phyloP scores from a whole-genome alignment of 257 asterid species.

The Forsythia viridissima region DNA sequence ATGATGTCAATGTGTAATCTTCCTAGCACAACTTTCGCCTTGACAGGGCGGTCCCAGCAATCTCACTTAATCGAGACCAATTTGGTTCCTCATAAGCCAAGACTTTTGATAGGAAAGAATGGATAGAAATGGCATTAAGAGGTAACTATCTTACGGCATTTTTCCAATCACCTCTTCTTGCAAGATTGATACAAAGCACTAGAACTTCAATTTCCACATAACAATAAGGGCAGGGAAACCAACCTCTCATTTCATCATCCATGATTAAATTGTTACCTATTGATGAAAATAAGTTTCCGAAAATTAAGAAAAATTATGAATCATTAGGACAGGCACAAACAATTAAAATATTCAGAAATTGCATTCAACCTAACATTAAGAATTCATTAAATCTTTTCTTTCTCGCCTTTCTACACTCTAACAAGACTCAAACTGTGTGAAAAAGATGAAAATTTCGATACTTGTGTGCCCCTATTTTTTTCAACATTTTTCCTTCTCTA shows the following conservation, averaged over 20 bases:
- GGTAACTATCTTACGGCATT: constrained; percentile 48
- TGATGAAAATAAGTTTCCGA: constrained; percentile 1
- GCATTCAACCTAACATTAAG: too few species aligned
- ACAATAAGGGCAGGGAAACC: constrained; percentile 91
- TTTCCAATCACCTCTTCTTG: constrained; percentile 72
- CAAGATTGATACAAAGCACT: constrained; percentile 57
- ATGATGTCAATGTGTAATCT: too few species aligned
- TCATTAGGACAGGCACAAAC: not conserved
- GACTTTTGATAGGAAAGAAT: not conserved
- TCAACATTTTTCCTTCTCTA: too few species aligned
- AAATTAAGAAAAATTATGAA: not conserved
- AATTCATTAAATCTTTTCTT: too few species aligned
- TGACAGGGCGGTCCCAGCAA: too few species aligned
- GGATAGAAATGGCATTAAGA: not conserved
- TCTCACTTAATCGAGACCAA: too few species aligned
- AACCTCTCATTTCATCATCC: constrained; percentile 60
- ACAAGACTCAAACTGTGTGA: not conserved
- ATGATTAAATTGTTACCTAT: constrained; percentile 36
- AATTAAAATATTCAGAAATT: too few species aligned
- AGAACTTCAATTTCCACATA: constrained; percentile 68
- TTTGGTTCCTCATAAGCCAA: too few species aligned
- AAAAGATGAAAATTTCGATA: too few species aligned
- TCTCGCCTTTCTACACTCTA: too few species aligned
- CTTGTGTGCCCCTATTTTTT: too few species aligned
- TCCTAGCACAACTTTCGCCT: too few species aligned